Base-by-base conservation (phyloP, 768 basidiomycete genomes). In the Tephrocybe sp. region DNA sequence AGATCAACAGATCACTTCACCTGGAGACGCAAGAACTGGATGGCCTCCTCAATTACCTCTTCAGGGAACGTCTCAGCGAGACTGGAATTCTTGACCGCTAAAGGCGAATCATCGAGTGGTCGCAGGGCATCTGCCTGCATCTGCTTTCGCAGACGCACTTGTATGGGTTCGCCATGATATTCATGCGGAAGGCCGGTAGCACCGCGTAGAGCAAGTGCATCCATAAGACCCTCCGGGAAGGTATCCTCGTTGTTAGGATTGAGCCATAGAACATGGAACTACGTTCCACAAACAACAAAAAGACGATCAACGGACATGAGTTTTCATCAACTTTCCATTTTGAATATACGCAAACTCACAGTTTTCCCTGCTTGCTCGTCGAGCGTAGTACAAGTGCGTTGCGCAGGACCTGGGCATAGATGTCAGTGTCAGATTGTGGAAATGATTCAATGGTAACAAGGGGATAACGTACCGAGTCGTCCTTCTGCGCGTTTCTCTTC, bases 181-280 rank as follows among this genome's bases (percentile, higher is more conserved):
- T 63, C 61, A n/a, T 57, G 58, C 21, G 63, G 48, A 43, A 62
- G 43, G 33, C 43, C 53, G 15, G 55, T 53, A 48, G 62, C 63
- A 42, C 65, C 63, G 54, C 80, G 73, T 18, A 74, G 58, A 30
- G 65, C 60, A 42, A 92, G 62, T 2, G 78, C 79, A 20, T 88
- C 82, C 49, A 83, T 64, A 36, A 94, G 69, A 6, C 80, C 84
- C 20, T 73, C 64, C 14, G 92, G 90, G 61, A 92, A 84, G 25
- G 87, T 72, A 33, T 85, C 80, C 6, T 71, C 67, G 60, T 84
- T 76, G 48, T 74, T 72, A 2, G 89, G 84, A 62, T 92, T 81
- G 47, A 94, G 73, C 83, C 86, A 90, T 23, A 91, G 72, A 26
- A 88, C 80, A 60, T 93, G 91, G 68, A 92, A 91, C 92, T 94